These are phyloP conservation scores for Fomitopsis palustris DNA, from an alignment of 1,284 basidiomycete genomes.

Conservation along the genomic window DNA sequence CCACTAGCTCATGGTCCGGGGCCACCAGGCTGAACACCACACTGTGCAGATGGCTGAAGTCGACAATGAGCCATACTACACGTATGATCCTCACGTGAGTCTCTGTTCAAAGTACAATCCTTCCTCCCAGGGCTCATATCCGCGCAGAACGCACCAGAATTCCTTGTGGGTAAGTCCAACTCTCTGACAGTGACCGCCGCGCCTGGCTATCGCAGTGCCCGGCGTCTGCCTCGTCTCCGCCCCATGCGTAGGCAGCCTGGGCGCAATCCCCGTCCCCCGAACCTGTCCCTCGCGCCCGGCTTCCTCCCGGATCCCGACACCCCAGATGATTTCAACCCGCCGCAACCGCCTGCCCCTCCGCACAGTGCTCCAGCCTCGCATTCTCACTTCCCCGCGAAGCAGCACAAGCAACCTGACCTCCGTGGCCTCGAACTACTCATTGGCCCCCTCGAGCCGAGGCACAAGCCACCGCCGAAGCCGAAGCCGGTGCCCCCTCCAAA, in stretches of 20 bases:
- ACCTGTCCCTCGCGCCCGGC: constrained; percentile 15
- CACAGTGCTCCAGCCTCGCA: not conserved
- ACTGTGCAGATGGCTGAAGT: not conserved
- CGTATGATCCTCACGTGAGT: constrained; percentile 19
- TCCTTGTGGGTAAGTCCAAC: constrained; percentile 21
- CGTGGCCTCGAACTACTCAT: constrained; percentile 6
- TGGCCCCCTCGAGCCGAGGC: constrained; percentile 2
- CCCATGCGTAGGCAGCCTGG: constrained; percentile 3
- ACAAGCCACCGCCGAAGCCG: constrained; percentile 1
- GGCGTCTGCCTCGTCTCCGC: not conserved
- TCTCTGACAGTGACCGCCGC: constrained; percentile 15
- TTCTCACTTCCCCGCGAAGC: not conserved
- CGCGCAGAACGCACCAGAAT: constrained; percentile 19
- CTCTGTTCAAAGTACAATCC: not conserved
- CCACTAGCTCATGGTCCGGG: not conserved
- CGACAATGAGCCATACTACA: constrained; percentile 13
- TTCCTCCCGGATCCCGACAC: not conserved
- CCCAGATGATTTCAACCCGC: not conserved
- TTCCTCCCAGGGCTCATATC: not conserved
- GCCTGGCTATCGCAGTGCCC: constrained; percentile 14
- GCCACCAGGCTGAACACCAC: not conserved
- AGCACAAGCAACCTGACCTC: not conserved
- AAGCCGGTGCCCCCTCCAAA: not conserved
- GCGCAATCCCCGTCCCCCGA: constrained; percentile 11
- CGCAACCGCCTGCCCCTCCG: not conserved